Base-by-base conservation (phyloP, 306 rosid species). In the Cicer chorassanicum region DNA sequence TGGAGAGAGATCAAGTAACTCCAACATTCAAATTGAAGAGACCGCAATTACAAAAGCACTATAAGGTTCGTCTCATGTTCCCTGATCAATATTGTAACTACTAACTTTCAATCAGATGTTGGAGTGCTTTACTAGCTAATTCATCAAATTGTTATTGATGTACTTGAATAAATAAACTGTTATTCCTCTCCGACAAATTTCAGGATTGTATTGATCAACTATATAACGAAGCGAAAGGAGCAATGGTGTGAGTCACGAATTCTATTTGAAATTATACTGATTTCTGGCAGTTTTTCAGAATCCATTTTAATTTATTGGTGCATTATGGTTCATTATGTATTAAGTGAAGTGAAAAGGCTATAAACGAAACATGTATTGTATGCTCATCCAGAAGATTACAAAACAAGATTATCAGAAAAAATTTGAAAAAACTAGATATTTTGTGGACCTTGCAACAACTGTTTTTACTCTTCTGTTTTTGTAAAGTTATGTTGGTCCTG, bases 11-110 rank as follows among this genome's bases (percentile, higher is more conserved):
- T 86, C 85, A 87, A 15, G 60, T 88, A 56, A 90, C 98, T 76
- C 98, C 96, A 72, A 92, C 98, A 77, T 90, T 86, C 79, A 92
- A 92, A 72, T 81, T 92, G 82, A 92, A 88, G 82, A 88, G 98
- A 81, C 91, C 91, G 7, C 92, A 84, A 18, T 66, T 87, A 72
- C 88, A 81, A 54, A 90, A 90, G 81, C 77, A 81, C 73, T 92
- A 86, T 78, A 86, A 90, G 98, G 98, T 87, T 84, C 72, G 76
- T 74, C 29, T 62, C 63, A 7, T 46, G 49, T 38, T 65, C 53
- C 57, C 9, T 56, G 9, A 42, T 65, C 56, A 51, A 67, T 16
- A 42, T 77, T 38, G 8, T 43, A 24, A 29, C 43, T 38, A 12
- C 63, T 43, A 15, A 67, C 40, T 66, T 54, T 24, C 49, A 67